Conservation (phyloP, 345 rosid species). For the Ailanthus altissimus region DNA sequence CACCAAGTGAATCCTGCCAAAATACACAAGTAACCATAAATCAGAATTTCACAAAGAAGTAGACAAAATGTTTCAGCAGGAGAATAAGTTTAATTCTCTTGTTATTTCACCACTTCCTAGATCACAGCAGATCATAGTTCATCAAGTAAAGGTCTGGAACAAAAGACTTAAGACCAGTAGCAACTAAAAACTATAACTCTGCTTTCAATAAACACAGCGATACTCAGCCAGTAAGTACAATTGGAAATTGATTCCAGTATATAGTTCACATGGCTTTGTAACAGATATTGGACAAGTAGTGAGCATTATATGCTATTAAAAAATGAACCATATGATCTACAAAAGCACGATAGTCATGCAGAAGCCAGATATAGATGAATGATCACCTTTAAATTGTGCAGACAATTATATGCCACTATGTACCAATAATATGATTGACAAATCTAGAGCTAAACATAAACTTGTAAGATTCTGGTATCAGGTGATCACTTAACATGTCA, state of each 20-base stretch:
- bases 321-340: conserved; percentile 3
- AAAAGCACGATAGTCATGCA: not conserved
- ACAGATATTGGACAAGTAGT: conserved; percentile 11
- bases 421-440: conserved; percentile 2
- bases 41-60: conserved; percentile 16
- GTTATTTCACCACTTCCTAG: conserved; percentile 11
- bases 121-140: conserved; percentile 1
- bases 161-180: conserved; percentile 8
- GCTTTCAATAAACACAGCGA: not conserved
- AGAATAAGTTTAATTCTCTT: not conserved
- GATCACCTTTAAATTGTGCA: not conserved
- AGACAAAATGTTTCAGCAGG: conserved; percentile 7
- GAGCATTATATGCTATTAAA: not conserved
- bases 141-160: not conserved
- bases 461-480: not conserved
- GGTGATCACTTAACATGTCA: conserved; percentile 5
- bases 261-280: not conserved
- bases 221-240: not conserved
- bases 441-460: not conserved
- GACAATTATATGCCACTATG: conserved; percentile 9
- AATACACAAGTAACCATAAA: conserved; percentile 15
- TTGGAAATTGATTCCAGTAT: not conserved
- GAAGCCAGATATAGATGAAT: not conserved
- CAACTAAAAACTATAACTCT: conserved; percentile 13
- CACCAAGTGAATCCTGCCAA: conserved; percentile 81